These are phyloP conservation scores for Dissophora ornata DNA, from an alignment of 192 early-diverging fungal species.

Conservation along the genomic window DNA sequence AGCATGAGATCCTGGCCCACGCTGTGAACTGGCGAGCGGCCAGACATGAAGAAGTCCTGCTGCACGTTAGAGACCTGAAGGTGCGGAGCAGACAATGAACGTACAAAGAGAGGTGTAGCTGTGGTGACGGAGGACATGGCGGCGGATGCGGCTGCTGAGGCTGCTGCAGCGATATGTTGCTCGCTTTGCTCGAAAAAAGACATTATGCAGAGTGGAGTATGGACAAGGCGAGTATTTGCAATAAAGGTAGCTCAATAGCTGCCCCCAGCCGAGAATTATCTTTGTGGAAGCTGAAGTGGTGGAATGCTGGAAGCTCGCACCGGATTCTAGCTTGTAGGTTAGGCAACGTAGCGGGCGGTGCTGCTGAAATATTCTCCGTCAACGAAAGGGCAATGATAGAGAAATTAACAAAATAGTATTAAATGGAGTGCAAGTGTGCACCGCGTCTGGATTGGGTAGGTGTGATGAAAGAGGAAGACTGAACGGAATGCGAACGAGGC, in stretches of 20 bases:
- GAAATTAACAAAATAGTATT: too few relatives aligned
- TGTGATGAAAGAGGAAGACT: background rate
- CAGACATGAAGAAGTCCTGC: slow-evolving; percentile 7
- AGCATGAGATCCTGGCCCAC: slow-evolving; percentile 1
- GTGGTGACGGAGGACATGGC: background rate
- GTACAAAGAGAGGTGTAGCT: slow-evolving; percentile 10
- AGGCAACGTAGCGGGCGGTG: too few relatives aligned
- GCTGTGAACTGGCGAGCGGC: background rate
- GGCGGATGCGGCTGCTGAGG: slow-evolving; percentile 9
- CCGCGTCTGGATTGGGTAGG: background rate
- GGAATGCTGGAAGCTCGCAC: too few relatives aligned
- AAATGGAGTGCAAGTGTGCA: too few relatives aligned
- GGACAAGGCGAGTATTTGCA: background rate
- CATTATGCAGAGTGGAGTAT: slow-evolving; percentile 8
- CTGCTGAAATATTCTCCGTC: too few relatives aligned
- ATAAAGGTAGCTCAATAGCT: too few relatives aligned
- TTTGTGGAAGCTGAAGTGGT: background rate
- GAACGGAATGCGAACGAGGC: background rate
- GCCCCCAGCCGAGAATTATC: background rate
- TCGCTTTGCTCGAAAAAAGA: slow-evolving; percentile 18
- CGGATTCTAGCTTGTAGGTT: too few relatives aligned
- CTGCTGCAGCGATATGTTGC: slow-evolving; percentile 11
- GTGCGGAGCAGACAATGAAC: slow-evolving; percentile 41
- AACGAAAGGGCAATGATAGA: too few relatives aligned
- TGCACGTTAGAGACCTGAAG: slow-evolving; percentile 6